Evolutionary conservation across 495 filamentous ascomycete species (phyloP).

Genomic region (Tetracladium setigerum): DNA sequence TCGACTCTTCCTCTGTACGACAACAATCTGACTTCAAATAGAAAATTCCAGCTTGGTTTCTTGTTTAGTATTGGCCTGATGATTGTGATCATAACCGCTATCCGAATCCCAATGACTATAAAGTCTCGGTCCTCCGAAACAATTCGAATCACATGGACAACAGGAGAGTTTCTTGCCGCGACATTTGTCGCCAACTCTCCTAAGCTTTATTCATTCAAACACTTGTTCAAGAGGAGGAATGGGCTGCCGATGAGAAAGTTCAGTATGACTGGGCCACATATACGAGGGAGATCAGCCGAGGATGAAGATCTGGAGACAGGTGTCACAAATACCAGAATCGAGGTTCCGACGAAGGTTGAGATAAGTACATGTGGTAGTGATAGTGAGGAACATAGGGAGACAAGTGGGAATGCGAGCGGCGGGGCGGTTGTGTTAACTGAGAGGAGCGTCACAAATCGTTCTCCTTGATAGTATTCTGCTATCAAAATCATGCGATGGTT

Average conservation of each 20-base stretch:
- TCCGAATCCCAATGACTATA: not conserved
- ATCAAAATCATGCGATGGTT: no score
- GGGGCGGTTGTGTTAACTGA: no score
- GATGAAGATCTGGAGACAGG: not conserved
- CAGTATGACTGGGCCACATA: not conserved
- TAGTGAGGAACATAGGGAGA: no score
- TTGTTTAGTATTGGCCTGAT: not conserved
- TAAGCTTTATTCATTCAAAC: not conserved
- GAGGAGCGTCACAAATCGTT: no score
- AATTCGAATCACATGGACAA: not conserved
- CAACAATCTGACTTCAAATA: not conserved
- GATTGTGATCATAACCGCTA: conserved; percentile 6
- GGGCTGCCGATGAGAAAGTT: not conserved
- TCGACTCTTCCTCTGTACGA: not conserved
- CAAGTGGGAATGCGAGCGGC: no score
- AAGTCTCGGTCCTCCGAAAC: not conserved
- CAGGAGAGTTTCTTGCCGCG: not conserved
- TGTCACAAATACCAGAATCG: no score
- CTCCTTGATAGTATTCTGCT: no score
- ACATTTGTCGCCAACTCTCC: not conserved
- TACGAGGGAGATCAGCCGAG: not conserved
- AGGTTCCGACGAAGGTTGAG: no score
- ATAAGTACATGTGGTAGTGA: no score
- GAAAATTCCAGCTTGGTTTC: conserved; percentile 14
- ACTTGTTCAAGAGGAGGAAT: not conserved